These are phyloP conservation scores for Pleurotus cornucopiae DNA, from an alignment of 768 basidiomycete genomes.

Conservation along the genomic window DNA sequence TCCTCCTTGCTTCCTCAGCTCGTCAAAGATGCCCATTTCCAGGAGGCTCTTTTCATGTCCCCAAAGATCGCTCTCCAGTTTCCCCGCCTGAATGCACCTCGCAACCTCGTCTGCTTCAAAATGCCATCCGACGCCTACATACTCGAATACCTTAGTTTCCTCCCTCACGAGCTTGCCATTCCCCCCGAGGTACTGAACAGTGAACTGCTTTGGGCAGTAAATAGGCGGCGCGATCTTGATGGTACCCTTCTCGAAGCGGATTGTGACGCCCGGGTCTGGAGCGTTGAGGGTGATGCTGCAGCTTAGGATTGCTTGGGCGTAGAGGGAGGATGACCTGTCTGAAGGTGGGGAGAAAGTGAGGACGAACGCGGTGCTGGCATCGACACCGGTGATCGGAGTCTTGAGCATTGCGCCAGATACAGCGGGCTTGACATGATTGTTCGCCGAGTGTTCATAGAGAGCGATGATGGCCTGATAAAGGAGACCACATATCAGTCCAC, in stretches of 20 bases:
- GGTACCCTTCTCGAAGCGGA: slow-evolving; percentile 72
- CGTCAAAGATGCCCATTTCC: slow-evolving; percentile 83
- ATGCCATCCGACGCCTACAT: slow-evolving; percentile 71
- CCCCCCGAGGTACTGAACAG: slow-evolving; percentile 54
- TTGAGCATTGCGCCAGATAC: slow-evolving; percentile 74
- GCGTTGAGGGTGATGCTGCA: slow-evolving; percentile 59
- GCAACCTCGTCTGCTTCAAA: slow-evolving; percentile 90
- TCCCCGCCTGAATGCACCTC: slow-evolving; percentile 68
- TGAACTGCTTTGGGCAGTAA: slow-evolving; percentile 63
- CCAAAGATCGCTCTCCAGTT: slow-evolving; percentile 71
- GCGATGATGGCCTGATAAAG: slow-evolving; percentile 61
- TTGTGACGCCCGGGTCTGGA: slow-evolving; percentile 48
- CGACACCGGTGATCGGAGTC: slow-evolving; percentile 74
- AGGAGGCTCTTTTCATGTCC: slow-evolving; percentile 75
- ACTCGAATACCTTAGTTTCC: slow-evolving; percentile 55
- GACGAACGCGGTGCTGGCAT: slow-evolving; percentile 70
- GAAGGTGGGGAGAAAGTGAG: slow-evolving; percentile 50
- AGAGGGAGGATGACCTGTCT: slow-evolving; percentile 37
- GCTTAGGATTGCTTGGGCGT: slow-evolving; percentile 69
- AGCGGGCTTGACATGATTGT: slow-evolving; percentile 54
- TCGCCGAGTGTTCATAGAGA: slow-evolving; percentile 77
- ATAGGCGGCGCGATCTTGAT: slow-evolving; percentile 64
- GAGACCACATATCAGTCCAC: no score
- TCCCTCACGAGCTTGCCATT: slow-evolving; percentile 38
- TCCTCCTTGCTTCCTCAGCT: slow-evolving; percentile 39